Percentiles rank a stretch among this genome's conserved stretches.
Evolutionary conservation across 2,329 filamentous ascomycete species (phyloP).

Genomic region (Fusarium oxysporum): DNA sequence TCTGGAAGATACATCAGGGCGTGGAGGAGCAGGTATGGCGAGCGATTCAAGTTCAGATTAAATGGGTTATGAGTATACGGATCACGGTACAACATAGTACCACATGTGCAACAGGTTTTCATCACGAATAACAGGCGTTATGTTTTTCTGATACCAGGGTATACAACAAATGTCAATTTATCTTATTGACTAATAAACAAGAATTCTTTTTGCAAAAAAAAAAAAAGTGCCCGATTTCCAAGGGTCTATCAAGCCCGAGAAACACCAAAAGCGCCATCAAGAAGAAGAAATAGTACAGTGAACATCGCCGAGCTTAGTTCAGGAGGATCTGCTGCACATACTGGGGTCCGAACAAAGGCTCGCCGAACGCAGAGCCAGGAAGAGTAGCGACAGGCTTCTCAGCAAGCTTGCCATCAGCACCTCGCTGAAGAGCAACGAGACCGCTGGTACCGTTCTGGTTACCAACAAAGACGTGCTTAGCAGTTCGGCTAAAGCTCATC

Average conservation of each 20-base stretch:
- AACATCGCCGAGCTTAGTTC: background rate
- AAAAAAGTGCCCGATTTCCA: constrained; percentile 3
- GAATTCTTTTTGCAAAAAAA: background rate
- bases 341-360: constrained; percentile 46
- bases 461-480: constrained; percentile 57
- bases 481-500: constrained; percentile 55
- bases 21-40: constrained; percentile 42
- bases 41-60: constrained; percentile 45
- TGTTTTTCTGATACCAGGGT: constrained; percentile 25
- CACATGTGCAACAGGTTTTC: background rate
- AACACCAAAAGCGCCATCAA: constrained; percentile 35
- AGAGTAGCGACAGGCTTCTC: constrained; percentile 46
- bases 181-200: constrained; percentile 17
- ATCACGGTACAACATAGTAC: constrained; percentile 15
- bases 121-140: constrained; percentile 16
- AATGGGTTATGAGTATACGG: background rate
- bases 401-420: constrained; percentile 46
- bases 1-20: constrained; percentile 41
- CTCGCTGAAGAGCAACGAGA: constrained; percentile 54
- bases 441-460: constrained; percentile 58
- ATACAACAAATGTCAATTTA: constrained; percentile 17
- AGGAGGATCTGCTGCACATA: constrained; percentile 50
- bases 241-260: constrained; percentile 20
- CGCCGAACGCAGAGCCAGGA: constrained; percentile 44
- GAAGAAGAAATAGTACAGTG: constrained; percentile 1